Evolutionary conservation across 2,329 filamentous ascomycete genomes (phyloP).

Genomic region (Ophiocordyceps polyrhachis-furcata): DNA sequence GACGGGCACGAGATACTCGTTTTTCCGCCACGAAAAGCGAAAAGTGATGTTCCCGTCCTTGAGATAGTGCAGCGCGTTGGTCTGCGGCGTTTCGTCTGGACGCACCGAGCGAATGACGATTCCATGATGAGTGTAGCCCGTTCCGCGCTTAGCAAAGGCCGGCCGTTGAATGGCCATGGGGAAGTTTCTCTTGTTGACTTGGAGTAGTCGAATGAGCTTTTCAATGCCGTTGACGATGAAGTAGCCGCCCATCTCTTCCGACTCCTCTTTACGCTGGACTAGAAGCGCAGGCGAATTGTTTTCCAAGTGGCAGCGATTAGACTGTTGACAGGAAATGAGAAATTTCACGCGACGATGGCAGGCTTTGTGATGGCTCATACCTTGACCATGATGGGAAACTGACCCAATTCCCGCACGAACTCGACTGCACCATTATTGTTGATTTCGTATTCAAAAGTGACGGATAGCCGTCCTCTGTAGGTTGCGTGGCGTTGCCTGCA

Average conservation of each 20-base stretch:
- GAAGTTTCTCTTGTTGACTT: slow-evolving; percentile 81
- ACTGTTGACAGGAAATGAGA: slow-evolving; percentile 26
- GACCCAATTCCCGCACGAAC: slow-evolving; percentile 67
- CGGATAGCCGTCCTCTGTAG: slow-evolving; percentile 73
- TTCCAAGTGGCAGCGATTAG: slow-evolving; percentile 79
- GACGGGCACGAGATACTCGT: slow-evolving; percentile 86
- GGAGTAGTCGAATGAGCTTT: slow-evolving; percentile 83
- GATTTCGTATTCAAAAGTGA: slow-evolving; percentile 66
- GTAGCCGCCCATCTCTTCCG: slow-evolving; percentile 89
- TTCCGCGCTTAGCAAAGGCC: slow-evolving; percentile 75
- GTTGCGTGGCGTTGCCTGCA: slow-evolving; percentile 86
- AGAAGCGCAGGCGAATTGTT: slow-evolving; percentile 66
- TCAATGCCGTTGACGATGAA: slow-evolving; percentile 97
- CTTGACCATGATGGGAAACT: slow-evolving; percentile 85
- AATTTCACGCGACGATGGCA: background rate
- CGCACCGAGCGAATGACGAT: slow-evolving; percentile 82
- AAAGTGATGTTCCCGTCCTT: slow-evolving; percentile 93
- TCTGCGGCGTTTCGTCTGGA: slow-evolving; percentile 95
- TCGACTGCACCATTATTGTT: slow-evolving; percentile 77
- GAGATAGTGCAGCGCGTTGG: slow-evolving; percentile 90
- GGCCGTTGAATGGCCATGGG: slow-evolving; percentile 85
- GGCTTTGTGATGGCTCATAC: slow-evolving; percentile 20
- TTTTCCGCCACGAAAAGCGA: slow-evolving; percentile 94
- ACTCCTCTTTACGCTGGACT: slow-evolving; percentile 79
- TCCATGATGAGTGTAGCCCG: slow-evolving; percentile 74